Evolutionary conservation across 148 eudicot genomes (phyloP).

Genomic region (Cornus controversa): DNA sequence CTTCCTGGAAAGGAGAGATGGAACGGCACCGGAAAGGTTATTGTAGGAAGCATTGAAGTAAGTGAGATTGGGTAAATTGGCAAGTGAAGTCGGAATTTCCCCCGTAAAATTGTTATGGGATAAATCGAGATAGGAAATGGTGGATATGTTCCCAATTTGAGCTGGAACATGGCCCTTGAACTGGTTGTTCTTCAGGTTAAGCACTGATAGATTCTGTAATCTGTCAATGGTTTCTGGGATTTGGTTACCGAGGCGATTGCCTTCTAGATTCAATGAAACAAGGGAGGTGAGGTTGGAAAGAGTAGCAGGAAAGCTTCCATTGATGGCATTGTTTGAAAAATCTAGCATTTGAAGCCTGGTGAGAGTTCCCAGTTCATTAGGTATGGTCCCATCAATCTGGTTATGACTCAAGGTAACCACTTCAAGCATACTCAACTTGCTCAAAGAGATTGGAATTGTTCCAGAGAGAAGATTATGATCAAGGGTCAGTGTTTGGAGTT

Average conservation of each 20-base stretch:
- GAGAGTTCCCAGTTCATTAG: constrained; percentile 32
- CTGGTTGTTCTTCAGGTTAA: constrained; percentile 43
- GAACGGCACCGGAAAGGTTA: constrained; percentile 48
- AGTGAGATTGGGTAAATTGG: constrained; percentile 44
- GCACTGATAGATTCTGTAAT: constrained; percentile 40
- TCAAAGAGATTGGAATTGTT: constrained; percentile 50
- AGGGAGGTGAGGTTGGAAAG: constrained; percentile 31
- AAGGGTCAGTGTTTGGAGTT: constrained; percentile 46
- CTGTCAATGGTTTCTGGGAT: constrained; percentile 27
- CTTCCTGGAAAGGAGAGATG: constrained; percentile 31
- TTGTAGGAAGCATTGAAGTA: constrained; percentile 66
- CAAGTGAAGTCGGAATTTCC: constrained; percentile 41
- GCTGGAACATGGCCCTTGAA: constrained; percentile 45
- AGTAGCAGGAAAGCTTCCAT: constrained; percentile 44
- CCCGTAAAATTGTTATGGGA: constrained; percentile 54
- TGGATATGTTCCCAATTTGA: constrained; percentile 33
- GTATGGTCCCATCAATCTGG: constrained; percentile 44
- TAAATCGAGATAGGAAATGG: constrained; percentile 41
- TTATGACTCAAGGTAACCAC: constrained; percentile 53
- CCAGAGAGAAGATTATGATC: constrained; percentile 65
- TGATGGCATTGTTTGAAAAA: constrained; percentile 45
- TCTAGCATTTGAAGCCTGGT: constrained; percentile 34
- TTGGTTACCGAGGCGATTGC: constrained; percentile 20
- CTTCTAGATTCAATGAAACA: constrained; percentile 21
- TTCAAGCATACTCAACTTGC: constrained; percentile 47